Evolutionary conservation across 495 filamentous ascomycete species (phyloP).

Genomic region (Aspergillus bridgeri): DNA sequence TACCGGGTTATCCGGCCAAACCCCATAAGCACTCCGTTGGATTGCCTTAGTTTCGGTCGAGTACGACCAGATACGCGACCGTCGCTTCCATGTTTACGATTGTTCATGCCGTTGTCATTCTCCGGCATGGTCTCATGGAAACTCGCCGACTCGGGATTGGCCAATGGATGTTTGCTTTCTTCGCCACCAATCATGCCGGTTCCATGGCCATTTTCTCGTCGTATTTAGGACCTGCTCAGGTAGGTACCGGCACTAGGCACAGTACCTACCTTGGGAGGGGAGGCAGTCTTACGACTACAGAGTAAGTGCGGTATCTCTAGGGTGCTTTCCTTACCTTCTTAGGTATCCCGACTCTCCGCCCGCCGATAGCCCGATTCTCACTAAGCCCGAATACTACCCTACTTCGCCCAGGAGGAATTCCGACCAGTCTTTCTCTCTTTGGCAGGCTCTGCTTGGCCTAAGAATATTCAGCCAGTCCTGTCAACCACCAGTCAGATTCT

Average conservation of each 20-base stretch:
- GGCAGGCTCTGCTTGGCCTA: not conserved
- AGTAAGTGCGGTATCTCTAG: not conserved
- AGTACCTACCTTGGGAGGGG: not conserved
- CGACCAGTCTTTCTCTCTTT: not conserved
- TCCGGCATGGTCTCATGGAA: not conserved
- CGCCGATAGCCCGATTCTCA: too few species aligned
- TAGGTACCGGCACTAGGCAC: too few species aligned
- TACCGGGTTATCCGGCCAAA: not conserved
- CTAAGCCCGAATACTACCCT: not conserved
- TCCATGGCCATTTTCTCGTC: not conserved
- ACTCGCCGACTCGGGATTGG: not conserved
- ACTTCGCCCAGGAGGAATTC: not conserved
- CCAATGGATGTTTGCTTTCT: not conserved
- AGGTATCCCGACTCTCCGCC: not conserved
- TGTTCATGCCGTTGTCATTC: not conserved
- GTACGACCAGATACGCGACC: not conserved
- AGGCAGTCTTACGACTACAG: not conserved
- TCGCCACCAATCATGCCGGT: not conserved
- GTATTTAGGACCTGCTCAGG: too few species aligned
- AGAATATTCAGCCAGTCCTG: not conserved
- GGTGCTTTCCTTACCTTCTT: not conserved
- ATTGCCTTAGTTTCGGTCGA: not conserved
- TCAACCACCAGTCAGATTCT: slow-evolving; percentile 14
- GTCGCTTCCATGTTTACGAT: not conserved
- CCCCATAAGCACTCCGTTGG: not conserved